A percentile compares a stretch with the other conserved stretches of the same genome.
Evolutionary conservation across 2,329 filamentous ascomycete genomes (phyloP).

Genomic region (Hypoxylon sp.): DNA sequence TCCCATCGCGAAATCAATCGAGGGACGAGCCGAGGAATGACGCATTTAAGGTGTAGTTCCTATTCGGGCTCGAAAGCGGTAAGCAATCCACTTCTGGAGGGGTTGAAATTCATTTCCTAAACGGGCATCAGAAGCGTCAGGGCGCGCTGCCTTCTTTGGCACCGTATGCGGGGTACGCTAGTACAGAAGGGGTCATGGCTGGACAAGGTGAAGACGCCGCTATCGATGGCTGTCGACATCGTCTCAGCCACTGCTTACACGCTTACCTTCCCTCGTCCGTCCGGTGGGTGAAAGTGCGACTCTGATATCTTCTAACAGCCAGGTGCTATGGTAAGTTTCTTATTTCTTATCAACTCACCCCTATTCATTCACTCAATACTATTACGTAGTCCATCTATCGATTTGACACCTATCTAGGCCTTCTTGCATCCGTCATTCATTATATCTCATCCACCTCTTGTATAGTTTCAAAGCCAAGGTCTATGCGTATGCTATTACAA

Average conservation of each 20-base stretch:
- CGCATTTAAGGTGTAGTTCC: conserved; percentile 21
- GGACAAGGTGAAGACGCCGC: conserved; percentile 9
- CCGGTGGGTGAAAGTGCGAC: not conserved
- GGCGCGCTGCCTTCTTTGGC: not conserved
- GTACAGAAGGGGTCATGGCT: conserved; percentile 20
- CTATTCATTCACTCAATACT: not conserved
- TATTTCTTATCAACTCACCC: conserved; percentile 9
- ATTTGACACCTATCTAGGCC: not conserved
- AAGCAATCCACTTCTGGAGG: conserved; percentile 18
- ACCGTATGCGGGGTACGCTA: conserved; percentile 29
- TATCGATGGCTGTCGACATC: conserved; percentile 16
- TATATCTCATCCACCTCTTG: conserved; percentile 3
- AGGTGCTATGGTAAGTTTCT: not conserved
- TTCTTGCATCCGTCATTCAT: not conserved
- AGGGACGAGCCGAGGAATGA: conserved; percentile 30
- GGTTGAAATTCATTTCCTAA: conserved; percentile 28
- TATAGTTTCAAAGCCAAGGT: not conserved
- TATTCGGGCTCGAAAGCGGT: conserved; percentile 7
- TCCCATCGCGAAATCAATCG: conserved; percentile 14
- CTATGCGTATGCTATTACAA: not conserved
- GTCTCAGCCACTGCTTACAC: conserved; percentile 14
- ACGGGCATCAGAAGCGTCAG: conserved; percentile 12
- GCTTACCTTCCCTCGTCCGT: not conserved
- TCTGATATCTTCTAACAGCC: not conserved
- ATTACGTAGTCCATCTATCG: not conserved